Percentiles rank a stretch among this genome's conserved stretches.
phyloP scores from a whole-genome alignment of 768 basidiomycete species.

The Lepiota subincarnata region DNA sequence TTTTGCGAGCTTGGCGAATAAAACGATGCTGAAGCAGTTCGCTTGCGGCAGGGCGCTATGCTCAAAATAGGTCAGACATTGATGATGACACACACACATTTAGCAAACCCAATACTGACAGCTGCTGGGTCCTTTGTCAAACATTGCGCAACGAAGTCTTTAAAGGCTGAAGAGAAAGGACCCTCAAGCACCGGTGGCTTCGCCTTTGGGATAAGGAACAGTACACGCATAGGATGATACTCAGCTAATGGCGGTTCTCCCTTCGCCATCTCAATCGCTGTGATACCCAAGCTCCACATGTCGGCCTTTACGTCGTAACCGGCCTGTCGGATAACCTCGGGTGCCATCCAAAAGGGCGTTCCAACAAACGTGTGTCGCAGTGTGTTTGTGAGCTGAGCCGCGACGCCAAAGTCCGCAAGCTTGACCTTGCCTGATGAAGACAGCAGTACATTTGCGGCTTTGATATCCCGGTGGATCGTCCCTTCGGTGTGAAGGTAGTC shows the following conservation, averaged over 20 bases:
- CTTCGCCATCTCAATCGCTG: constrained; percentile 96
- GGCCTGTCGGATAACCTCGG: constrained; percentile 95
- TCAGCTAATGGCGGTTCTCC: constrained; percentile 96
- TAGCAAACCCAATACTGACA: constrained; percentile 40
- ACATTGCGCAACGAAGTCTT: constrained; percentile 88
- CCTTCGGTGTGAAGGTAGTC: constrained; percentile 95
- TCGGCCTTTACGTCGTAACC: constrained; percentile 96
- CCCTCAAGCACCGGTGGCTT: constrained; percentile 90
- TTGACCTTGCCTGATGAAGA: constrained; percentile 92
- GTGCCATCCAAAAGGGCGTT: constrained; percentile 98
- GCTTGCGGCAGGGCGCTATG: constrained; percentile 82
- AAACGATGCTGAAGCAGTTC: constrained; percentile 94
- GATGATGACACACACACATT: constrained; percentile 1
- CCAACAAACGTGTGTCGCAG: constrained; percentile 97
- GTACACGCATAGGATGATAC: constrained; percentile 97
- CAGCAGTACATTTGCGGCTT: constrained; percentile 93
- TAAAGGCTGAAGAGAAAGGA: constrained; percentile 78
- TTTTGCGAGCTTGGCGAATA: constrained; percentile 80
- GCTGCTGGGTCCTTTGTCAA: constrained; percentile 86
- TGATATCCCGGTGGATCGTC: constrained; percentile 98
- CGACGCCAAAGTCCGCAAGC: constrained; percentile 97
- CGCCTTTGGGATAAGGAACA: constrained; percentile 97
- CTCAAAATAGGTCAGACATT: constrained; percentile 2
- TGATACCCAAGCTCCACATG: constrained; percentile 98
- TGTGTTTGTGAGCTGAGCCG: constrained; percentile 92